These are phyloP conservation scores for Berkeleyomyces rouxiae DNA, from an alignment of 2,329 filamentous ascomycete genomes.

Conservation along the genomic window DNA sequence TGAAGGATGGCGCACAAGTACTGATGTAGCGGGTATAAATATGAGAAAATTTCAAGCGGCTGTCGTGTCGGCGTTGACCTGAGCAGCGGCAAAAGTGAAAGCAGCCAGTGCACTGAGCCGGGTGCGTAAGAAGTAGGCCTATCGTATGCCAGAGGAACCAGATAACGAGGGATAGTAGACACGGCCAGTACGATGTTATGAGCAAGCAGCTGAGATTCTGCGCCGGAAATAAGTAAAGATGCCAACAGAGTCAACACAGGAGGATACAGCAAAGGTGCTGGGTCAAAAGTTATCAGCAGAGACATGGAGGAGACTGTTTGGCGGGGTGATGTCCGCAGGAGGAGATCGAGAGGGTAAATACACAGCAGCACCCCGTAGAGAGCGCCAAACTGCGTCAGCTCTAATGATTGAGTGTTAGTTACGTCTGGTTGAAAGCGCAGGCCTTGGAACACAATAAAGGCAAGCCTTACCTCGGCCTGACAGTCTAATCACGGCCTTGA, in stretches of 20 bases:
- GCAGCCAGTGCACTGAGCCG: slow-evolving; percentile 53
- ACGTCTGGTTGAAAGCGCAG: not conserved
- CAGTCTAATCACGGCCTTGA: slow-evolving; percentile 15
- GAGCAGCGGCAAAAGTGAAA: slow-evolving; percentile 52
- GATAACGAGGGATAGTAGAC: slow-evolving; percentile 53
- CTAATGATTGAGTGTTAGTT: slow-evolving; percentile 20
- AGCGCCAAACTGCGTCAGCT: slow-evolving; percentile 25
- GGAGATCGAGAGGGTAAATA: slow-evolving; percentile 45
- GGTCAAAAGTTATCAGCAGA: slow-evolving; percentile 69
- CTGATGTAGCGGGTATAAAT: slow-evolving; percentile 68
- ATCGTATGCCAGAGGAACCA: slow-evolving; percentile 42
- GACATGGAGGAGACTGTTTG: slow-evolving; percentile 25
- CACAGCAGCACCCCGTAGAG: slow-evolving; percentile 26
- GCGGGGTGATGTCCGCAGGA: slow-evolving; percentile 30
- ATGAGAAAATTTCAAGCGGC: slow-evolving; percentile 3
- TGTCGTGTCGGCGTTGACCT: slow-evolving; percentile 16
- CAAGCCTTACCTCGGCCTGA: not conserved
- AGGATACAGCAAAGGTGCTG: slow-evolving; percentile 80
- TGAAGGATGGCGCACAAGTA: slow-evolving; percentile 56
- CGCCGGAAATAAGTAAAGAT: slow-evolving; percentile 54
- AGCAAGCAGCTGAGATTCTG: slow-evolving; percentile 42
- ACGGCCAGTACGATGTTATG: slow-evolving; percentile 72
- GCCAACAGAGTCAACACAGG: slow-evolving; percentile 59
- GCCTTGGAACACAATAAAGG: not conserved
- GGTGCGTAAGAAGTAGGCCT: not conserved